Percentiles rank a stretch among this genome's conserved stretches.
phyloP scores from a whole-genome alignment of 2,329 filamentous ascomycete species.

The Coniochaeta pulveracea region DNA sequence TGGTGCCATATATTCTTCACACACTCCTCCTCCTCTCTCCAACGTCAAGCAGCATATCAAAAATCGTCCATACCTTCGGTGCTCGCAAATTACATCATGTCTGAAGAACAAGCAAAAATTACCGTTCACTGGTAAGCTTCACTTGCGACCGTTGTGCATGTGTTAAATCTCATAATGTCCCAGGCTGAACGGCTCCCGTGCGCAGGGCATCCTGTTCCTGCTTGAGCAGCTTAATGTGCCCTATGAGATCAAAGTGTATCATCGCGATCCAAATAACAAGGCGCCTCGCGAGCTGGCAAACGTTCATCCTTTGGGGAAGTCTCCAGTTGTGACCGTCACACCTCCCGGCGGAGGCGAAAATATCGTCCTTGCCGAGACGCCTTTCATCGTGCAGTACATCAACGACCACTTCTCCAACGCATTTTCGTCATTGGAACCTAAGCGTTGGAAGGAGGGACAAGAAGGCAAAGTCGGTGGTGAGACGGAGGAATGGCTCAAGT shows the following conservation, averaged over 20 bases:
- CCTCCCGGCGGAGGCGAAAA: conserved; percentile 27
- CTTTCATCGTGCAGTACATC: conserved; percentile 71
- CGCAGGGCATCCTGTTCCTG: conserved; percentile 76
- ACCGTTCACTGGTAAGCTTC: conserved; percentile 11
- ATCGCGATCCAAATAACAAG: conserved; percentile 45
- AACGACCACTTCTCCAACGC: conserved; percentile 47
- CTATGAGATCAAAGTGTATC: conserved; percentile 73
- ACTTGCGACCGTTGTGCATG: neutral
- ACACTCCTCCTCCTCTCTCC: too few relatives aligned
- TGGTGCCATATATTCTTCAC: too few relatives aligned
- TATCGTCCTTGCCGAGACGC: conserved; percentile 69
- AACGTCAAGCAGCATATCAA: too few relatives aligned
- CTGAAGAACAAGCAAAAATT: conserved; percentile 8
- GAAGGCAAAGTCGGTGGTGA: conserved; percentile 47
- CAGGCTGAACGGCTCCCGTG: conserved; percentile 75
- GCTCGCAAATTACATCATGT: too few relatives aligned
- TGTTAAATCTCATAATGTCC: conserved; percentile 2
- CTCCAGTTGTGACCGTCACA: conserved; percentile 63
- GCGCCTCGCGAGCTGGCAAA: conserved; percentile 68
- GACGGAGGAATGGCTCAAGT: conserved; percentile 48
- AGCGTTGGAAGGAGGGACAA: conserved; percentile 43
- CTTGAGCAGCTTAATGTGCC: conserved; percentile 70
- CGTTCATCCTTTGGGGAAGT: conserved; percentile 79
- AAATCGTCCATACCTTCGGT: too few relatives aligned
- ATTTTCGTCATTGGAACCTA: conserved; percentile 33